Percentiles rank a stretch among this genome's conserved stretches.
Conservation (phyloP, 805 yeast genomes). For the Wickerhamiella nectarea region DNA sequence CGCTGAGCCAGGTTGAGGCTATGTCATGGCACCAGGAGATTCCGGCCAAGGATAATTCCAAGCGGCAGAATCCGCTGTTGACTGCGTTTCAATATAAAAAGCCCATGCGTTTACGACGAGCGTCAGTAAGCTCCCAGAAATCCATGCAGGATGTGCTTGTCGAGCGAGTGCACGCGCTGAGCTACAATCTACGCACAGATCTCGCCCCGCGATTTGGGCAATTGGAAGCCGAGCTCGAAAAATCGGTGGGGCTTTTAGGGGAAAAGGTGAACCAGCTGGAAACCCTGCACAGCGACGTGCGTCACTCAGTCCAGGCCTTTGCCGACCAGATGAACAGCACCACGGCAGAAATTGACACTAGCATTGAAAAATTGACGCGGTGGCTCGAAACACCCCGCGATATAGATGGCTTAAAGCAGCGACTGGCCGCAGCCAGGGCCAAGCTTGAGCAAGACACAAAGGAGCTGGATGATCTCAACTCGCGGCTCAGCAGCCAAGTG, state of each 20-base stretch:
- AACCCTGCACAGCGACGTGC: conserved; percentile 16
- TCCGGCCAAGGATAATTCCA: neutral
- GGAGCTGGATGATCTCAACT: conserved; percentile 18
- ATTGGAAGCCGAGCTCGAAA: conserved; percentile 14
- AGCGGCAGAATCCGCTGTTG: conserved; percentile 9
- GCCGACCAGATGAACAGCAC: conserved; percentile 15
- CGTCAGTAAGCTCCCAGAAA: conserved; percentile 24
- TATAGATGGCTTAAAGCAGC: conserved; percentile 18
- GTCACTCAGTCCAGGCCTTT: conserved; percentile 16
- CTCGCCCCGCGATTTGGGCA: conserved; percentile 33
- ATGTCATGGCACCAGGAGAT: conserved; percentile 3
- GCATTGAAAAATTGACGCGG: conserved; percentile 17
- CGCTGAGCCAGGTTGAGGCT: too few species aligned
- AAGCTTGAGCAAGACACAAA: conserved; percentile 19
- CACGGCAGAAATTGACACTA: conserved; percentile 15
- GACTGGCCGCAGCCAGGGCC: conserved; percentile 17
- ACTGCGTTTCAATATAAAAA: conserved; percentile 10
- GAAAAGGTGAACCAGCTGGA: conserved; percentile 19
- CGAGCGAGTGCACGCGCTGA: conserved; percentile 44
- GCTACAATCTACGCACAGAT: conserved; percentile 37
- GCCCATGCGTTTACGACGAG: conserved; percentile 26
- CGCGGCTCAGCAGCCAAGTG: conserved; percentile 14
- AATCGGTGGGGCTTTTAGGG: conserved; percentile 17
- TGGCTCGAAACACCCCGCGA: conserved; percentile 20
- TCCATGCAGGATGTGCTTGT: conserved; percentile 28